Evolutionary conservation across 768 basidiomycete genomes (phyloP).

Genomic region (Suillus subluteus): DNA sequence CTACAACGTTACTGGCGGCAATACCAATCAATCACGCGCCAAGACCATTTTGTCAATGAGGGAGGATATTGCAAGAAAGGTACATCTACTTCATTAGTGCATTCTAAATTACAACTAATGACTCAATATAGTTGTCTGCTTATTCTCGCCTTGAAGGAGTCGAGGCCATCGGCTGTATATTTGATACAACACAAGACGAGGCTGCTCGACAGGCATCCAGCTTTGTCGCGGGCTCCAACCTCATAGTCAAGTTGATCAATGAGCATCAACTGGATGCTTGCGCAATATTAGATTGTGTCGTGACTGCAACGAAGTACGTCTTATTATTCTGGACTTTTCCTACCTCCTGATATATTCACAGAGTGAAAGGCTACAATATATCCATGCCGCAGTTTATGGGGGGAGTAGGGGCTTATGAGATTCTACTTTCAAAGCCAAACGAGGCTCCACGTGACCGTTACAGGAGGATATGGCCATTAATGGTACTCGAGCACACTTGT

Average conservation of each 20-base stretch:
- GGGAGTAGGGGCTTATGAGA: background rate
- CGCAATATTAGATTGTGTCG: too few species aligned
- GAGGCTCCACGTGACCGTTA: background rate
- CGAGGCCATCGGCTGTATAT: too few species aligned
- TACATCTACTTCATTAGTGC: background rate
- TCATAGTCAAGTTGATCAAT: background rate
- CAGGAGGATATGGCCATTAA: background rate
- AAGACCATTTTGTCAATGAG: constrained; percentile 3
- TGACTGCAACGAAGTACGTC: too few species aligned
- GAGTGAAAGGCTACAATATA: too few species aligned
- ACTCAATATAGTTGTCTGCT: background rate
- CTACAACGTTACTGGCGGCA: background rate
- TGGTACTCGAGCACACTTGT: background rate
- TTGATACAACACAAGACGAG: too few species aligned
- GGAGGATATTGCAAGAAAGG: constrained; percentile 4
- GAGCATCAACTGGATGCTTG: background rate
- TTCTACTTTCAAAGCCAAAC: too few species aligned
- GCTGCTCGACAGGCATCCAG: too few species aligned
- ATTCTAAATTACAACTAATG: background rate
- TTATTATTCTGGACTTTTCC: too few species aligned
- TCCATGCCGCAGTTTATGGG: background rate
- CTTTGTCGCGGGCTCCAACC: background rate
- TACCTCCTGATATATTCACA: background rate
- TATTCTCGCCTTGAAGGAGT: too few species aligned
- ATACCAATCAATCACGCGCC: background rate